Percentiles rank a stretch among this genome's conserved stretches.
Conservation (phyloP, 2,329 filamentous ascomycete species). For the Epichloe sp. region DNA sequence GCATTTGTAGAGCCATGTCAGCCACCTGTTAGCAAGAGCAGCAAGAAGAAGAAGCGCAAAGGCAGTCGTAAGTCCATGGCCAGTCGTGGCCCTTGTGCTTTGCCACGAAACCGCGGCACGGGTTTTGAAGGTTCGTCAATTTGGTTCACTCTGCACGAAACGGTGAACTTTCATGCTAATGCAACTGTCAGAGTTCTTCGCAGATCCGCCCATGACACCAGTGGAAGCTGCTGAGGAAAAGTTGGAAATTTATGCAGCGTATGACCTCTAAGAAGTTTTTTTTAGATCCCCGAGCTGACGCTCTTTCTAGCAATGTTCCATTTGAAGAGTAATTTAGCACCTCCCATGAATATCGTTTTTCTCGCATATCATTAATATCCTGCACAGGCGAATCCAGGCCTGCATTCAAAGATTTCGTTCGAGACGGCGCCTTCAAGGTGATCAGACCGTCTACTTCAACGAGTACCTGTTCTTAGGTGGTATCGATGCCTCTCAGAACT, state of each 20-base stretch:
- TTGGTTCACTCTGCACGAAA: not conserved
- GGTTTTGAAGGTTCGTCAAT: slow-evolving; percentile 52
- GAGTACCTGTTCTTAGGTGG: slow-evolving; percentile 78
- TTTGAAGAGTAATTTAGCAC: slow-evolving; percentile 39
- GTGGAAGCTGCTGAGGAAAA: slow-evolving; percentile 52
- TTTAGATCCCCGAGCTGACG: not conserved
- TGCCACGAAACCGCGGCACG: slow-evolving; percentile 34
- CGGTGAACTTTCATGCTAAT: not conserved
- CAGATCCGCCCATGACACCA: slow-evolving; percentile 66
- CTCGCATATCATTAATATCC: not conserved
- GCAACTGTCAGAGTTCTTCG: slow-evolving; percentile 47
- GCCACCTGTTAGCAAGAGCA: no score
- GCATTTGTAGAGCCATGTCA: no score
- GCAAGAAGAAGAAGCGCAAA: no score
- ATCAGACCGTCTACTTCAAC: slow-evolving; percentile 53
- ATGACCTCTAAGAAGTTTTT: slow-evolving; percentile 20
- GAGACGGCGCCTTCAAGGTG: slow-evolving; percentile 58
- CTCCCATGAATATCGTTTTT: not conserved
- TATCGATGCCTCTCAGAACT: slow-evolving; percentile 43
- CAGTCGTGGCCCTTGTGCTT: slow-evolving; percentile 26
- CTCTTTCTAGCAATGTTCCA: slow-evolving; percentile 16
- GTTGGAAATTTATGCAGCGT: slow-evolving; percentile 52
- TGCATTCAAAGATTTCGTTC: slow-evolving; percentile 73
- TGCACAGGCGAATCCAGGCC: slow-evolving; percentile 61
- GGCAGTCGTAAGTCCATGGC: slow-evolving; percentile 5